Evolutionary conservation across 2,329 filamentous ascomycete species (phyloP).

Genomic region (Hypoxylon sp.): DNA sequence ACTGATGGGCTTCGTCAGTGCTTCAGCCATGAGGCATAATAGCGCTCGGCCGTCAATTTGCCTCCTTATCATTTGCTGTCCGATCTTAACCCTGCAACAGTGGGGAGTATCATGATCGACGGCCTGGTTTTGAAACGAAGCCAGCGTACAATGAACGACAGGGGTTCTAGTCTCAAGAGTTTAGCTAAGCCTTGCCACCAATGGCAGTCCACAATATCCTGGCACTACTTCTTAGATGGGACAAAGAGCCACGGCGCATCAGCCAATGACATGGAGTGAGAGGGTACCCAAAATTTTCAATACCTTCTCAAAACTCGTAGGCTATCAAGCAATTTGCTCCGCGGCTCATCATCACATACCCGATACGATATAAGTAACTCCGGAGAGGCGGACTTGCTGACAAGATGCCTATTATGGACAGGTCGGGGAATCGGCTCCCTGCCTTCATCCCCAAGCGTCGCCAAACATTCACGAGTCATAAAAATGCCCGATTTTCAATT

Average conservation of each 20-base stretch:
- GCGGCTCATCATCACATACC: not conserved
- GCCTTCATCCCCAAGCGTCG: not conserved
- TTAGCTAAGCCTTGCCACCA: slow-evolving; percentile 30
- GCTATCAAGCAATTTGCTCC: slow-evolving; percentile 7
- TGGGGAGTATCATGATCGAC: slow-evolving; percentile 38
- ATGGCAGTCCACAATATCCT: slow-evolving; percentile 35
- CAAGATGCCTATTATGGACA: slow-evolving; percentile 9
- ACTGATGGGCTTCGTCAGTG: slow-evolving; percentile 17
- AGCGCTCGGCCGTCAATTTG: slow-evolving; percentile 8
- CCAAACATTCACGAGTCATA: not conserved
- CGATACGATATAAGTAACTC: slow-evolving; percentile 1
- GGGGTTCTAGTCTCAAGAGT: slow-evolving; percentile 27
- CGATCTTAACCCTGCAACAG: slow-evolving; percentile 32
- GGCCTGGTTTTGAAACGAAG: slow-evolving; percentile 41
- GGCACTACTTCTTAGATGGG: slow-evolving; percentile 29
- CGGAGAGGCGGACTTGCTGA: not conserved
- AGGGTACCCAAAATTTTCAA: slow-evolving; percentile 18
- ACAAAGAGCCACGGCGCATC: slow-evolving; percentile 18
- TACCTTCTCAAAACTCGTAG: slow-evolving; percentile 25
- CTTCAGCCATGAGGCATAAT: slow-evolving; percentile 17
- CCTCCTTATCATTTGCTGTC: slow-evolving; percentile 28
- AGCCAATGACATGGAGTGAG: slow-evolving; percentile 31
- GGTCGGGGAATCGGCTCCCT: not conserved
- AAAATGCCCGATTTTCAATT: not conserved
- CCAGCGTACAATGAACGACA: slow-evolving; percentile 36